A percentile compares a stretch with the other conserved stretches of the same genome.
These are phyloP conservation scores for Pestalotiopsis fici DNA, from an alignment of 2,329 filamentous ascomycete genomes.

Conservation along the genomic window DNA sequence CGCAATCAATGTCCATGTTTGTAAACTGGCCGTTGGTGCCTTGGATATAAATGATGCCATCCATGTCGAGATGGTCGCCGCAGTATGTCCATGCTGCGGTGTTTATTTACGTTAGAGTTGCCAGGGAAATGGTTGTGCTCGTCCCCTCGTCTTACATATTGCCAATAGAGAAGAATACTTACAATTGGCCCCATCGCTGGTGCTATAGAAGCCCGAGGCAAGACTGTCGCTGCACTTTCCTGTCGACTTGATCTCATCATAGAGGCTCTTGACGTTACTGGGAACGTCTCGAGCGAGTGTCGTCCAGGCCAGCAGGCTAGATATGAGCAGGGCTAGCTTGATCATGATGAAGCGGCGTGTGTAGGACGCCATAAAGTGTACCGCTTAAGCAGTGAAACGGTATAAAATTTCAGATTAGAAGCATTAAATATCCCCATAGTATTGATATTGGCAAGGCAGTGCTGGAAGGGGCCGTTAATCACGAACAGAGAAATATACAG, in stretches of 20 bases:
- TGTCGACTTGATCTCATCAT: conserved; percentile 28
- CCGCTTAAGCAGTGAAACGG: background rate
- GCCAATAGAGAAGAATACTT: conserved; percentile 1
- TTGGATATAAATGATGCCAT: conserved; percentile 45
- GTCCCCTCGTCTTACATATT: too few species aligned
- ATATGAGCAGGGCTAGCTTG: background rate
- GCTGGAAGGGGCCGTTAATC: background rate
- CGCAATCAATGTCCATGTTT: conserved; percentile 61
- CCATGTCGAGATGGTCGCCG: conserved; percentile 37
- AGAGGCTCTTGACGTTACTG: conserved; percentile 27
- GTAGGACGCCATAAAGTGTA: background rate
- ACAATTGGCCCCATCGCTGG: background rate
- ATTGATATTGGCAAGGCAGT: background rate
- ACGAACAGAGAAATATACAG: background rate
- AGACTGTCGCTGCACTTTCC: conserved; percentile 30
- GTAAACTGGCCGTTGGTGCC: conserved; percentile 40
- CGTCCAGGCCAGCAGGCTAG: background rate
- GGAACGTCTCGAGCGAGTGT: conserved; percentile 17
- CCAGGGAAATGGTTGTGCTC: background rate
- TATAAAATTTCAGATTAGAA: background rate
- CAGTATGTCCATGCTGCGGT: conserved; percentile 41
- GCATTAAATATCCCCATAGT: background rate
- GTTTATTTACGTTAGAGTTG: background rate
- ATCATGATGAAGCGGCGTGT: background rate
- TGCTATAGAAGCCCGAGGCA: conserved; percentile 32